Evolutionary conservation across 129 eudicot species (phyloP), one percentile per base, ranked within the genome.

Genomic region (Saussurea involucrata): DNA sequence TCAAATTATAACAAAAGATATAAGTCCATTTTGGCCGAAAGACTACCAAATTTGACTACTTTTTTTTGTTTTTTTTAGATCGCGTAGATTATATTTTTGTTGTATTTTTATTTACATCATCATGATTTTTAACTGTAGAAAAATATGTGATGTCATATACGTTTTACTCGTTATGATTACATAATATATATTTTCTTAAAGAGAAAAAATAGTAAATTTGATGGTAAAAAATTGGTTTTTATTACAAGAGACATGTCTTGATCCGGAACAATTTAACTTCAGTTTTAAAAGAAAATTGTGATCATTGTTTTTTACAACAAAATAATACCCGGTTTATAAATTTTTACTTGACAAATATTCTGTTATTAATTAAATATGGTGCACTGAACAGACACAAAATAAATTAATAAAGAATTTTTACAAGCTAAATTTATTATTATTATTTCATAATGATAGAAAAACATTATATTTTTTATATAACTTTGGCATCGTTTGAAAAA

Each of bases 1-100:
- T 49, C 57, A 46, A 46, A 49, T 49, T n/a, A 28, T 28, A 33
- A 22, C 22, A 36, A 57, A 34, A n/a, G 3, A 55, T 22, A 42
- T 31, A 57, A 57, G 46, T 74, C 49, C 68, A 34, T 63, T 63
- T 57, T 21, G 68, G 78, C 49, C 57, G 31, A 46, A 40, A 46
- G 36, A 71, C 75, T 71, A 49, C 74, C 76, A 36, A 71, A 70
- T 34, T 69, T 70, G 74, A 70, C 74, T 34, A 37, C 25, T 31
- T 4, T 18, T 17, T 53, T 53, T 53, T 53, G 60, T 53, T 7
- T 17, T 53, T n/a, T n/a, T 17, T 53, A 17, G 21, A 15, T 15
- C 21, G 17, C 20, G 60, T 53, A 53, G 2, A n/a, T 49, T 15
- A 49, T 49, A 17, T 17, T 53, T 53, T 53, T 46, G 18, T 46